Percentiles rank a stretch among this genome's conserved stretches.
phyloP scores from a whole-genome alignment of 192 early-diverging fungal genomes.

The Thoreauomyces humboldtii region DNA sequence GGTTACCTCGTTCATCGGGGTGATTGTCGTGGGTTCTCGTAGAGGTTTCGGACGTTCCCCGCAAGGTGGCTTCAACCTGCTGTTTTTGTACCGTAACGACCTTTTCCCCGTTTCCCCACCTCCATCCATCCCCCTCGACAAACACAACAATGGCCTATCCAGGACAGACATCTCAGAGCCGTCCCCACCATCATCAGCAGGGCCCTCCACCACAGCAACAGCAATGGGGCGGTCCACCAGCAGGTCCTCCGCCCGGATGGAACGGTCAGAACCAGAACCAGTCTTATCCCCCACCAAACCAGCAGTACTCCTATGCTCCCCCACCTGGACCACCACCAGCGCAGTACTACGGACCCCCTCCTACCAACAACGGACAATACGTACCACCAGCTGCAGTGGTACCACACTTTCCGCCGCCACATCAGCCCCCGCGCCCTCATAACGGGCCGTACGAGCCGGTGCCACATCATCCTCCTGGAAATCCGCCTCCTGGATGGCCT shows the following conservation, averaged over 20 bases:
- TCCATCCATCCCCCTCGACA: too few relatives aligned
- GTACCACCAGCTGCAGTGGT: not conserved
- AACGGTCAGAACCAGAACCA: not conserved
- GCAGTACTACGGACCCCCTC: constrained; percentile 2
- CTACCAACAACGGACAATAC: not conserved
- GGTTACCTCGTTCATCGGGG: constrained; percentile 15
- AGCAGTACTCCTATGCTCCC: too few relatives aligned
- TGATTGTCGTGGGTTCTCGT: too few relatives aligned
- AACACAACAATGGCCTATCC: constrained; percentile 9
- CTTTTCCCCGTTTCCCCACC: too few relatives aligned
- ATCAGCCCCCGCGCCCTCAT: constrained; percentile 8
- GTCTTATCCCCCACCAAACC: not conserved
- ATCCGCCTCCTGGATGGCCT: constrained; percentile 12
- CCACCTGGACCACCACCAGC: constrained; percentile 7
- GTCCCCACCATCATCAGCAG: not conserved
- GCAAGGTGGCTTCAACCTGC: too few relatives aligned
- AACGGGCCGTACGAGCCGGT: constrained; percentile 6
- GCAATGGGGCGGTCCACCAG: not conserved
- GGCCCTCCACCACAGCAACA: not conserved
- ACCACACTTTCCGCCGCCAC: constrained; percentile 3
- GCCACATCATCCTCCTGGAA: constrained; percentile 12
- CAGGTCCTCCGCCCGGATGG: not conserved
- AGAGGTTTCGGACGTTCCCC: too few relatives aligned
- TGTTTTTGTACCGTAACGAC: too few relatives aligned
- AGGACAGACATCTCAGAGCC: not conserved